These are phyloP conservation scores for Populus alba DNA, from an alignment of 345 rosid species.

Conservation along the genomic window DNA sequence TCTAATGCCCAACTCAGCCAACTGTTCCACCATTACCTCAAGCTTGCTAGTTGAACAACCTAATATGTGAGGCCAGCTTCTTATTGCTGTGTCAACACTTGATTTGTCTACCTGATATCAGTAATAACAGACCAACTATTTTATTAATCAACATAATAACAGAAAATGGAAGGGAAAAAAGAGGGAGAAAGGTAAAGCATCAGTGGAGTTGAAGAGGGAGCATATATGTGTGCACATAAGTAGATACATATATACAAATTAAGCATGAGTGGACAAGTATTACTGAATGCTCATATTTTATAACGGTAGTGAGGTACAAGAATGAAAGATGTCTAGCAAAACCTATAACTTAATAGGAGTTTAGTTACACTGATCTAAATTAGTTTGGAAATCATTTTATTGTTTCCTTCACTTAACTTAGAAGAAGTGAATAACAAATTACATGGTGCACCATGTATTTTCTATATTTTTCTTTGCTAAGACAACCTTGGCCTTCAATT, in stretches of 20 bases:
- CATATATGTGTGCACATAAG: too few species aligned
- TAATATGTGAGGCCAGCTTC: conserved; percentile 73
- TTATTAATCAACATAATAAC: not conserved
- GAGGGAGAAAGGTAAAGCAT: not conserved
- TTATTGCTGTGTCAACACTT: conserved; percentile 54
- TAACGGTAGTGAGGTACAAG: not conserved
- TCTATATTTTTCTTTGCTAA: not conserved
- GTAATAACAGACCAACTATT: not conserved
- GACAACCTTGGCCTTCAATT: not conserved
- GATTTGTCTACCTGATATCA: conserved; percentile 53
- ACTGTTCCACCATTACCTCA: conserved; percentile 52
- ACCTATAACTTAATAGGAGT: too few species aligned
- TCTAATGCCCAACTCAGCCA: conserved; percentile 50
- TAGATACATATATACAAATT: too few species aligned
- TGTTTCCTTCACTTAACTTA: not conserved
- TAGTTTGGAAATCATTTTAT: not conserved
- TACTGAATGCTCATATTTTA: too few species aligned
- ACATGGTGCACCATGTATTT: too few species aligned
- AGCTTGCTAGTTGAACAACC: conserved; percentile 74
- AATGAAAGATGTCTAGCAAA: not conserved
- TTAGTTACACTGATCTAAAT: not conserved
- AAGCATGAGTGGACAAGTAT: too few species aligned
- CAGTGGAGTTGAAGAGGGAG: not conserved
- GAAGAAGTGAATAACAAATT: not conserved
- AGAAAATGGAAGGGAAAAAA: not conserved